Evolutionary conservation across 306 rosid genomes (phyloP).

Genomic region (Cucurbita ficifolia): DNA sequence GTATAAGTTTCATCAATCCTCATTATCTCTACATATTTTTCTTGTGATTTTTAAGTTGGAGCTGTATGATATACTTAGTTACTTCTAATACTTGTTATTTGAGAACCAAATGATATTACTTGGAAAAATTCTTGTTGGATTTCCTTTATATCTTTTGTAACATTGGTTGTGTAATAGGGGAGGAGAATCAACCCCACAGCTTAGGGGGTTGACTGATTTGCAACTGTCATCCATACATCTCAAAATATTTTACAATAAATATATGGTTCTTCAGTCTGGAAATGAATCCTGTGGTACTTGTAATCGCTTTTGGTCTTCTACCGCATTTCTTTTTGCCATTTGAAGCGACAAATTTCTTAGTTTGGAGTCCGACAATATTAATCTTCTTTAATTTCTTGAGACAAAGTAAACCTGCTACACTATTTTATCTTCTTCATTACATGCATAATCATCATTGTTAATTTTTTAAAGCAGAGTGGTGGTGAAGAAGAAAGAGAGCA

Average conservation of each 20-base stretch:
- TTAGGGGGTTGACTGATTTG: neutral
- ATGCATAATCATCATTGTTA: neutral
- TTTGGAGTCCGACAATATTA: neutral
- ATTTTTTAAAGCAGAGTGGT: constrained; percentile 50
- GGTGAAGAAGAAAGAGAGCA: constrained; percentile 66
- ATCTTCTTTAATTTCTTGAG: neutral
- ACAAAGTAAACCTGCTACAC: neutral
- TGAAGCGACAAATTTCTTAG: neutral
- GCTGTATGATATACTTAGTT: too few relatives aligned
- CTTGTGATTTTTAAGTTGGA: too few relatives aligned
- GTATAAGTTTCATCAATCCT: too few relatives aligned
- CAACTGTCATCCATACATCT: neutral
- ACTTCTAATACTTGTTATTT: too few relatives aligned
- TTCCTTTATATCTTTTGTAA: too few relatives aligned
- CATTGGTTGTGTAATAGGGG: too few relatives aligned
- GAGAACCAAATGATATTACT: too few relatives aligned
- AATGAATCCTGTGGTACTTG: neutral
- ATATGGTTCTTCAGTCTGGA: too few relatives aligned
- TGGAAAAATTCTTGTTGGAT: too few relatives aligned
- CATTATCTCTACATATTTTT: too few relatives aligned
- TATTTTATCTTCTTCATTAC: neutral
- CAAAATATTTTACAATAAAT: neutral
- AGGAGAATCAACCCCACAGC: neutral
- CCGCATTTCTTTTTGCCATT: neutral
- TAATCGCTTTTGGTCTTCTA: neutral